Evolutionary conservation across 108 stramenopile species (phyloP).

Genomic region (Epithemia pelagica): DNA sequence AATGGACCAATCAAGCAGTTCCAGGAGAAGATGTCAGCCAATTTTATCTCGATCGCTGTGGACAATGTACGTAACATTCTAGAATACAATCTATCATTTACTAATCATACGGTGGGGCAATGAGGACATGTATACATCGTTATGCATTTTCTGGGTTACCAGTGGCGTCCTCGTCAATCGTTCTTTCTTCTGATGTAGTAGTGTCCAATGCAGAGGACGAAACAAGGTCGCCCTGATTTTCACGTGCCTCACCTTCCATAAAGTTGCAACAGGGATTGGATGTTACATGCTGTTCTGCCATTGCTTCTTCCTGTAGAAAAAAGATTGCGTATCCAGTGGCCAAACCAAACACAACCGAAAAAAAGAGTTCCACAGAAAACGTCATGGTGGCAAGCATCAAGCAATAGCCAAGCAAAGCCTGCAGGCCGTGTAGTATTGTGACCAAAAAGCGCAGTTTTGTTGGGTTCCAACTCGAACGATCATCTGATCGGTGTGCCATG

Average conservation of each 20-base stretch:
- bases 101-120: too few relatives aligned
- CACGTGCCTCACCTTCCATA: constrained; percentile 25
- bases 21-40: constrained; percentile 67
- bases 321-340: constrained; percentile 35
- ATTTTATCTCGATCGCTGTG: constrained; percentile 52
- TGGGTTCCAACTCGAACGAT: background rate
- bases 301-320: constrained; percentile 16
- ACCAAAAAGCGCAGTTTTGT: background rate
- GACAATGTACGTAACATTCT: constrained; percentile 29
- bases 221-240: background rate
- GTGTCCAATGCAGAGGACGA: background rate
- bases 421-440: constrained; percentile 26
- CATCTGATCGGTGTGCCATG: background rate
- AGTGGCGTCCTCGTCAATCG: background rate
- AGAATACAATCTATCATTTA: too few relatives aligned
- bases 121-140: background rate
- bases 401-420: constrained; percentile 40
- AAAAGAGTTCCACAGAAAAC: constrained; percentile 38
- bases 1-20: constrained; percentile 52
- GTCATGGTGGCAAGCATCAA: constrained; percentile 62
- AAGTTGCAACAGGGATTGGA: constrained; percentile 43
- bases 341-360: constrained; percentile 35
- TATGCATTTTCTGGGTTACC: too few relatives aligned
- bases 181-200: background rate
- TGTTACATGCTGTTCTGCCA: constrained; percentile 16